A percentile compares a stretch with the other conserved stretches of the same genome.
Conservation (phyloP, 441 rosid species). For the Gossypium aridum region DNA sequence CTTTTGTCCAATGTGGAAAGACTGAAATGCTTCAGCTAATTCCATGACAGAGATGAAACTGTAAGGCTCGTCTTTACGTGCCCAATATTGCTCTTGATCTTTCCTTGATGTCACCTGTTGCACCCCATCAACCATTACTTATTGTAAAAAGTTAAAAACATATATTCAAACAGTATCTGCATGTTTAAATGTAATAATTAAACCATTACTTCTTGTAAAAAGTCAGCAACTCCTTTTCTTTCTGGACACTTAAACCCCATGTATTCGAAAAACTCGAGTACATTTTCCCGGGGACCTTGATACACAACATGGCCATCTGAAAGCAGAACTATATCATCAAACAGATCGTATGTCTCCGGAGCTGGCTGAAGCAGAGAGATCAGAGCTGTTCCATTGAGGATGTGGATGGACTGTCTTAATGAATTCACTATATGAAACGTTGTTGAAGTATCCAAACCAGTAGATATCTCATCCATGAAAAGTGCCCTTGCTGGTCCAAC, state of each 20-base stretch:
- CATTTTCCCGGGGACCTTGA: constrained; percentile 63
- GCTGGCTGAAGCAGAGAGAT: constrained; percentile 76
- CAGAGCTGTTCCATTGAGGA: constrained; percentile 53
- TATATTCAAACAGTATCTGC: background rate
- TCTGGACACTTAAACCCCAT: constrained; percentile 63
- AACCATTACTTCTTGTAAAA: constrained; percentile 52
- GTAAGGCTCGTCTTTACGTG: constrained; percentile 44
- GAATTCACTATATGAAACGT: constrained; percentile 59
- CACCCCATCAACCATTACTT: background rate
- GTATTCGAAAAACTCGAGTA: constrained; percentile 50
- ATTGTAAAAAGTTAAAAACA: background rate
- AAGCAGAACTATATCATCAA: constrained; percentile 58
- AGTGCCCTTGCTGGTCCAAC: constrained; percentile 28
- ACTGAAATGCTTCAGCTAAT: constrained; percentile 64
- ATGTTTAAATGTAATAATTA: background rate
- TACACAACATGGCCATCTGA: constrained; percentile 62
- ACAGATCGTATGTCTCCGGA: constrained; percentile 59
- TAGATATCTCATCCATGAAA: constrained; percentile 52
- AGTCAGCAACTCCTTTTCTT: constrained; percentile 69
- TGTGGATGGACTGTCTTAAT: constrained; percentile 47
- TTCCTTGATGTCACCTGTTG: constrained; percentile 60
- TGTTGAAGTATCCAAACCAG: constrained; percentile 57
- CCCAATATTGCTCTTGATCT: constrained; percentile 71
- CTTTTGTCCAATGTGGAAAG: constrained; percentile 47
- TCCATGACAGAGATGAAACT: constrained; percentile 46